Base-by-base conservation (phyloP, 495 filamentous ascomycete species). In the Beverwykella pulmonaria region DNA sequence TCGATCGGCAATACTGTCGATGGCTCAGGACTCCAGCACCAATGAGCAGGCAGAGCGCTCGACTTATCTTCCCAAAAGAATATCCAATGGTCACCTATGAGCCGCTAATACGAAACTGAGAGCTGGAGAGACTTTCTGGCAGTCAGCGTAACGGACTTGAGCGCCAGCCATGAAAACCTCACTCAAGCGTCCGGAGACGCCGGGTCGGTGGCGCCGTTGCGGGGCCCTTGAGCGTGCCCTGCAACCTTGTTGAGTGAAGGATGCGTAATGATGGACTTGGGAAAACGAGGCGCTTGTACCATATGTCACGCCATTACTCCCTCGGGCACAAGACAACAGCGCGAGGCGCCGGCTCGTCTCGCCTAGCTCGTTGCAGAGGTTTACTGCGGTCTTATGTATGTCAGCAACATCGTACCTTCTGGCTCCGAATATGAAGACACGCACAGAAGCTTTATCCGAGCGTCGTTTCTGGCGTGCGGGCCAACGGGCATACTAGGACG, bases 241-340 rank as follows among this genome's bases (percentile, higher is more conserved):
- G 32, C 6, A 12, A 12, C 32, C 12, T 34, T 12, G 5, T 34
- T 12, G 32, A 12, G 12, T 5, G 32, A 34, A 12, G 3, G 39
- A 44, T 44, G 39, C 20, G 19, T 20, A 32, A 46, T 9, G 19
- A 23, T 20, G 12, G 19, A 19, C 17, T 25, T n/a, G 4, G 32
- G 44, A 15, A 58, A 36, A 20, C 34, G 29, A 19, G 54, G 54
- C n/a, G 22, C 10, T 58, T 3, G 23, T 9, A 44, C 2, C 10
- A 36, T 30, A 20, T 49, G 36, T 65, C 52, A 58, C 52, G 41
- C 39, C 61, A 65, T 58, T 22, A 23, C 50, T 57, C 32, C 53
- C 48, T 65, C 15, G 2, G 6, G 41, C 41, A 3, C 15, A 65
- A 26, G 20, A 23, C 39, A 44, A 3, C 3, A n/a, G 5, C 5